phyloP scores from a whole-genome alignment of 257 asterid genomes.

The Nicotiana noctiflora region DNA sequence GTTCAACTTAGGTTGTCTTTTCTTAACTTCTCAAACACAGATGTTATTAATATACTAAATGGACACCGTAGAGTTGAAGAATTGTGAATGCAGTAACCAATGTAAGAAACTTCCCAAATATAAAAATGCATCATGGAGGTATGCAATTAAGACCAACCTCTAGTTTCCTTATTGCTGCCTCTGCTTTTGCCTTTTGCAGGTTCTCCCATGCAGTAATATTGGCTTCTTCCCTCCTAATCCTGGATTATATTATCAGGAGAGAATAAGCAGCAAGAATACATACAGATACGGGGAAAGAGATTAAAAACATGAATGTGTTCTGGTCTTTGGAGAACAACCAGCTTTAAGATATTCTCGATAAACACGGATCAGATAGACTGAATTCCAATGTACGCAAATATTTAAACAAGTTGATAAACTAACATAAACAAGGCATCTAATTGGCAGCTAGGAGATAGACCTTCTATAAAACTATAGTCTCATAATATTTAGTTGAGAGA shows the following conservation, averaged over 20 bases:
- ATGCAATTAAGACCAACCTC: constrained; percentile 37
- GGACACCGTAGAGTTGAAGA: not conserved
- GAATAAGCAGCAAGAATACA: not conserved
- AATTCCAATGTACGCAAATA: too few species aligned
- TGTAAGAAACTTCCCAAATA: not conserved
- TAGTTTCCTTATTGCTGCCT: constrained; percentile 67
- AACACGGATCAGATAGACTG: not conserved
- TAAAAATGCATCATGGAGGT: not conserved
- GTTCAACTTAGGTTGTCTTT: not conserved
- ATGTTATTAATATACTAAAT: not conserved
- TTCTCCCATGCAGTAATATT: constrained; percentile 84
- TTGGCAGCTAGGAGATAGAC: not conserved
- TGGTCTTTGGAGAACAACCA: not conserved
- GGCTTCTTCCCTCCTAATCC: constrained; percentile 67
- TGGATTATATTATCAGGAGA: constrained; percentile 12
- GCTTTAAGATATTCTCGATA: not conserved
- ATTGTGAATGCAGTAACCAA: not conserved
- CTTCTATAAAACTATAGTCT: not conserved
- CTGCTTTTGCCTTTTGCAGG: constrained; percentile 87
- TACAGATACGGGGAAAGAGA: not conserved
- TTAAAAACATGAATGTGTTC: not conserved
- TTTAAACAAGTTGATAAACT: not conserved
- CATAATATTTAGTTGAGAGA: too few species aligned
- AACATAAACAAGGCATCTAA: not conserved
- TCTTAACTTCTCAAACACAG: not conserved